Evolutionary conservation across 768 basidiomycete species (phyloP), one percentile per base, ranked within the genome.

Genomic region (Hebeloma cylindrosporum): DNA sequence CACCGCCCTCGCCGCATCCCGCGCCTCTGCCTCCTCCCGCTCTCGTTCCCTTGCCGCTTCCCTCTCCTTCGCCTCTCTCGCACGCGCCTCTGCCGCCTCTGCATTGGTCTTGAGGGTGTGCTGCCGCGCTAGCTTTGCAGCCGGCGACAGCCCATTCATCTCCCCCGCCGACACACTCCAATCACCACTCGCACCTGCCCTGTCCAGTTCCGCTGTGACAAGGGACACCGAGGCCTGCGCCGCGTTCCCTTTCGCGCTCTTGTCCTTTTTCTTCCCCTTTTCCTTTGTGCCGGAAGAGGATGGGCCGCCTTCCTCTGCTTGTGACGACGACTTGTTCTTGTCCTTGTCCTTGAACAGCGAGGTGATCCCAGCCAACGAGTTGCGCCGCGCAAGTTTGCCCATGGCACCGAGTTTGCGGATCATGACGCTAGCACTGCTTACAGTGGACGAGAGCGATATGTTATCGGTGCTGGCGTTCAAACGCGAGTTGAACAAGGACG

Each of bases 381-480:
- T 95, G 32, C 93, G 75, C 39, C 93, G 70, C 7, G 92, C 90
- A 11, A 96, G 77, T 65, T 88, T 91, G 23, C 91, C 90, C 68
- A 96, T 84, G 28, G 83, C 83, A 3, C 94, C 89, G 35, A 98
- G 82, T 71, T 96, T 98, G 53, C 94, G 81, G 56, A 97, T 95
- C 80, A 98, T 95, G 63, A 97, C 87, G 32, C 88, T 92, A 16
- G 95, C 95, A 39, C 88, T 91, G 51, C 87, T 90, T 56, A 96
- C 94, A 33, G 95, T 96, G 6, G 90, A 93, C 14, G 86, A 88
- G 28, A 98, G 78, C 20, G 93, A 96, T 53, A 98, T 95, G 65
- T 96, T 96, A 65, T 96, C 93, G 32, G 93, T 94, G 43, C 84
- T 88, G 31, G 83, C 80, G 61, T 96, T 95, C 56, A 89, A 68